Evolutionary conservation across 225 moss, liverwort and hornwort species (phyloP).

Genomic region (Physcomitrium patens): DNA sequence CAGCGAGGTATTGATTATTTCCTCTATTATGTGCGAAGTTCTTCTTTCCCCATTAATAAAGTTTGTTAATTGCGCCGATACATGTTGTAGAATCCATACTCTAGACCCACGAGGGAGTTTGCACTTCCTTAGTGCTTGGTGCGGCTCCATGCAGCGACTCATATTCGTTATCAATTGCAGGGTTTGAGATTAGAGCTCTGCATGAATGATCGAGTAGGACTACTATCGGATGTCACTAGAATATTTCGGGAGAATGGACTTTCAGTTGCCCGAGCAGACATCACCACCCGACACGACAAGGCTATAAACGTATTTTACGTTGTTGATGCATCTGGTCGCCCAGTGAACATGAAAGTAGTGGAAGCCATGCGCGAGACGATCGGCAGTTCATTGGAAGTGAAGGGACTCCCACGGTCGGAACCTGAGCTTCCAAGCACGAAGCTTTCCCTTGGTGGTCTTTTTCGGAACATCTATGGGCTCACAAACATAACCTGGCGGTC

Average conservation of each 20-base stretch:
- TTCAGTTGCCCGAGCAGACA: constrained; percentile 57
- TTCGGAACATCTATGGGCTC: constrained; percentile 50
- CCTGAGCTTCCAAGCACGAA: constrained; percentile 44
- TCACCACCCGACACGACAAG: constrained; percentile 46
- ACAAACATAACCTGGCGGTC: constrained; percentile 57
- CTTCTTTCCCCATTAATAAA: no score
- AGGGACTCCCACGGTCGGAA: constrained; percentile 38
- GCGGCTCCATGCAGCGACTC: no score
- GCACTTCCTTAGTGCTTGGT: no score
- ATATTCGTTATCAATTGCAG: constrained; percentile 10
- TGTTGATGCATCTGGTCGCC: constrained; percentile 42
- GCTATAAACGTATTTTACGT: constrained; percentile 64
- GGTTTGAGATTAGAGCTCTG: constrained; percentile 56
- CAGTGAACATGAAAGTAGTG: constrained; percentile 57
- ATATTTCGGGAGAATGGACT: constrained; percentile 57
- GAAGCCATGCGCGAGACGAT: constrained; percentile 56
- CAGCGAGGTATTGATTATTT: constrained; percentile 33
- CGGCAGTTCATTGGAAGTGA: constrained; percentile 45
- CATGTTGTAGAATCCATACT: no score
- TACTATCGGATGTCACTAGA: constrained; percentile 50
- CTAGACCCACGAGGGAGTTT: no score
- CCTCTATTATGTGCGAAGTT: no score
- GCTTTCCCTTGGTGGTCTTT: constrained; percentile 46
- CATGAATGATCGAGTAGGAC: constrained; percentile 51
- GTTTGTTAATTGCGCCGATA: no score